These are phyloP conservation scores for Aspergillus amoenus DNA, from an alignment of 2,329 filamentous ascomycete genomes.

Conservation along the genomic window DNA sequence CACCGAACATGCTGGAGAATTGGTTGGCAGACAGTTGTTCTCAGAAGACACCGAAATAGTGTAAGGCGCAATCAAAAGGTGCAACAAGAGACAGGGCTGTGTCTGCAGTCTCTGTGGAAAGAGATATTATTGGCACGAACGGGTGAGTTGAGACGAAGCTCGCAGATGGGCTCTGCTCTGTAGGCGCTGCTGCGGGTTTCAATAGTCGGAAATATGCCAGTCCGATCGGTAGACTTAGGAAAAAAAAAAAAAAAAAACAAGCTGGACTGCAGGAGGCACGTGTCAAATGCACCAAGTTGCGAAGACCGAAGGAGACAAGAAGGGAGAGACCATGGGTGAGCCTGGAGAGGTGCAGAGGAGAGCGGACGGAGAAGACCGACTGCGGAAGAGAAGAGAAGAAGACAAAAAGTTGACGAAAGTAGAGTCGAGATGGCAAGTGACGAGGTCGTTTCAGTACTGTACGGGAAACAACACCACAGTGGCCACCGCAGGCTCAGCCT, in stretches of 20 bases:
- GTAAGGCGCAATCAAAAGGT: conserved; percentile 3
- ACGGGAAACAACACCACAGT: background rate
- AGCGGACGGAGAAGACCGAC: background rate
- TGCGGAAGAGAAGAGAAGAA: background rate
- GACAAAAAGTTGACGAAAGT: background rate
- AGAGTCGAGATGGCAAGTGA: background rate
- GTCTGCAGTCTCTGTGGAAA: conserved; percentile 17
- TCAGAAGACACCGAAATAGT: background rate
- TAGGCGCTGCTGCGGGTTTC: conserved; percentile 3
- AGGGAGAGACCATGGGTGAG: conserved; percentile 6
- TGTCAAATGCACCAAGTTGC: conserved; percentile 17
- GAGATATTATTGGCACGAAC: conserved; percentile 8
- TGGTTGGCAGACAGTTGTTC: background rate
- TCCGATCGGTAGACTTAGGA: background rate
- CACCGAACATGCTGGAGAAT: conserved; percentile 20
- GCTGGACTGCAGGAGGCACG: conserved; percentile 16
- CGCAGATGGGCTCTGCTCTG: conserved; percentile 4
- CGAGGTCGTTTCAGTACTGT: conserved; percentile 1
- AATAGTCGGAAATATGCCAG: background rate
- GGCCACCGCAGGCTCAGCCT: background rate
- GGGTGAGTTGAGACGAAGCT: conserved; percentile 10
- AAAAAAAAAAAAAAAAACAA: background rate
- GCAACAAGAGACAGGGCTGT: conserved; percentile 13
- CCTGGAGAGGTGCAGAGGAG: background rate
- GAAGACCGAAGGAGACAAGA: conserved; percentile 11